A percentile compares a stretch with the other conserved stretches of the same genome.
These are phyloP conservation scores for Colletotrichum sp. DNA, from an alignment of 2,329 filamentous ascomycete genomes.

Conservation along the genomic window DNA sequence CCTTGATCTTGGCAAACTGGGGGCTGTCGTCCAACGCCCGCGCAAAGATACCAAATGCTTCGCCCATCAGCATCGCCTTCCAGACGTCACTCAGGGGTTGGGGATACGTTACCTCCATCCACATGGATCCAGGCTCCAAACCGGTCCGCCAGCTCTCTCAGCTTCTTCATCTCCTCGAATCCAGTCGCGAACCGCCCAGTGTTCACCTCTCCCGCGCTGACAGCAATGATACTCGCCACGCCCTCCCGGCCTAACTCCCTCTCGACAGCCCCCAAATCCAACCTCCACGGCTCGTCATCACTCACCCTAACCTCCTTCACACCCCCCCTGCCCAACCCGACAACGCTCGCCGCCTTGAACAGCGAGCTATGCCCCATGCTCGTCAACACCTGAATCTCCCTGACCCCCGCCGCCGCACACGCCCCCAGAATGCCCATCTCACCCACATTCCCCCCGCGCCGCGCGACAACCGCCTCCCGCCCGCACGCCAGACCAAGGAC, in stretches of 20 bases:
- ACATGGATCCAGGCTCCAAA: conserved; percentile 88
- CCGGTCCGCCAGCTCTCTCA: conserved; percentile 74
- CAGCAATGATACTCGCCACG: conserved; percentile 74
- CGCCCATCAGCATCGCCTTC: not conserved
- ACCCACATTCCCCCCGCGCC: conserved; percentile 57
- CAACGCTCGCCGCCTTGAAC: conserved; percentile 79
- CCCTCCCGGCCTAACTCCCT: conserved; percentile 55
- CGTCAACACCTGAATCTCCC: conserved; percentile 77
- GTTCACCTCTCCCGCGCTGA: conserved; percentile 92
- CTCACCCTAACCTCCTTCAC: conserved; percentile 65
- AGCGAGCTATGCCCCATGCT: conserved; percentile 86
- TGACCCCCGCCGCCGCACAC: conserved; percentile 66
- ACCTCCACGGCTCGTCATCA: conserved; percentile 65
- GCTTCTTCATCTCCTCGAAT: conserved; percentile 61
- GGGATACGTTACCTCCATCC: conserved; percentile 65
- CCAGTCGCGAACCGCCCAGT: conserved; percentile 78
- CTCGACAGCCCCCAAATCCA: conserved; percentile 73
- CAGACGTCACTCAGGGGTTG: not conserved
- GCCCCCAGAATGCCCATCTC: conserved; percentile 74
- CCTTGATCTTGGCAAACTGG: conserved; percentile 61
- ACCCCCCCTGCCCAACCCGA: conserved; percentile 76
- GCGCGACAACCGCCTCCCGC: conserved; percentile 66
- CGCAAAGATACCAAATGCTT: conserved; percentile 85
- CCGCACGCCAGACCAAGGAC: conserved; percentile 75
- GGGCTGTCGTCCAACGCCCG: conserved; percentile 63